phyloP scores from a whole-genome alignment of 1,284 basidiomycete genomes.

The Quambalaria eucalypti region DNA sequence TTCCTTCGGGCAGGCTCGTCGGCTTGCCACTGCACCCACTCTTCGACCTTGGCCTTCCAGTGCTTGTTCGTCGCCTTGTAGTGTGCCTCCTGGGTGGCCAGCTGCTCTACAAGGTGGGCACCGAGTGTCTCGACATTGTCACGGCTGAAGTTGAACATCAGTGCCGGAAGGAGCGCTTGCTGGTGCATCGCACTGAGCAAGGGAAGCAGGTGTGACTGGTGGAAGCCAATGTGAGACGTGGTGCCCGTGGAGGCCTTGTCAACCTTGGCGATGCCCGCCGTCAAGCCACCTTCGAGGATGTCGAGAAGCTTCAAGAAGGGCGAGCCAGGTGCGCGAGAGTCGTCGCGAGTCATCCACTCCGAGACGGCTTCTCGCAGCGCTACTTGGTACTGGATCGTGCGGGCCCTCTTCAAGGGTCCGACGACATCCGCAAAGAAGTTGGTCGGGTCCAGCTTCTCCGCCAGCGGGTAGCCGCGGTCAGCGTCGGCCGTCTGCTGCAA shows the following conservation, averaged over 20 bases:
- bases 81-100: slow-evolving; percentile 51
- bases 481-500: neutral
- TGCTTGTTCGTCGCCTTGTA: slow-evolving; percentile 54
- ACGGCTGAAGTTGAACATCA: slow-evolving; percentile 61
- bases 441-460: neutral
- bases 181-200: slow-evolving; percentile 53
- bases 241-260: neutral
- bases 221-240: slow-evolving; percentile 1
- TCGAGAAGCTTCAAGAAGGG: slow-evolving; percentile 50
- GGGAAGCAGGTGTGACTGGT: slow-evolving; percentile 47
- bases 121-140: slow-evolving; percentile 57
- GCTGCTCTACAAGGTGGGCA: slow-evolving; percentile 43
- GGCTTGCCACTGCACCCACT: slow-evolving; percentile 49
- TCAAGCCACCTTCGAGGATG: slow-evolving; percentile 51
- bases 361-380: slow-evolving; percentile 53
- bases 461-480: neutral
- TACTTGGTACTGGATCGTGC: slow-evolving; percentile 53
- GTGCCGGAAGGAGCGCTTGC: slow-evolving; percentile 53
- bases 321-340: slow-evolving; percentile 48
- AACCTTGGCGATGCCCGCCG: neutral
- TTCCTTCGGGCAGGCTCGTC: slow-evolving; percentile 6
- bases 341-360: slow-evolving; percentile 48
- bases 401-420: neutral
- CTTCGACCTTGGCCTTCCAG: slow-evolving; percentile 54
- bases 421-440: neutral